Evolutionary conservation across 2,329 filamentous ascomycete species (phyloP), one percentile per base, ranked within the genome.

Genomic region (Drechmeria coniospora): DNA sequence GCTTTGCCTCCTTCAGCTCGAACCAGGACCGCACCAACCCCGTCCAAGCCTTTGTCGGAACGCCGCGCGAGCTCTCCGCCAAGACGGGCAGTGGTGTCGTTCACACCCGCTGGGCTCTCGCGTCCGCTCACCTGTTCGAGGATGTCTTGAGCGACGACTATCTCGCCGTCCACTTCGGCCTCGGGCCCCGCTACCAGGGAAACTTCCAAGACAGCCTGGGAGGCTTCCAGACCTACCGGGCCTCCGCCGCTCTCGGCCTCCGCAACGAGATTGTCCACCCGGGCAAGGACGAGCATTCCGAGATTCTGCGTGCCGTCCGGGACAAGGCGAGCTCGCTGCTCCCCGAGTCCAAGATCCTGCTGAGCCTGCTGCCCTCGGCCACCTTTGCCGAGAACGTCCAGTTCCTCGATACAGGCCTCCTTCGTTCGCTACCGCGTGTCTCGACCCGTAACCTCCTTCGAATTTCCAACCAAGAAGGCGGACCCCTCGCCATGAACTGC

Each of bases 131-230:
- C 49, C 59, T 98, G 5, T 84, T 94, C 36, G 79, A 87, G 32
- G 82, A 93, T 33, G 70, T 76, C 0, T 60, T 94, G 20, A 93
- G 83, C 33, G 87, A 95, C 45, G 90, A 98, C 50, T 69, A 92
- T 34, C 64, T 98, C 30, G 78, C 87, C 9, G 90, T 98, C 1
- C 82, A 93, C 43, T 82, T 79, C 47, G 80, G 86, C 27, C 73
- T 98, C 12, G 87, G 90, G 0, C 79, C 84, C 15, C 74, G 83
- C 26, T 98, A 98, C 42, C 77, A 83, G 45, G 90, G 90, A 11
- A 98, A 98, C 47, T 93, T 92, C 41, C 90, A 98, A 53, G 90
- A 98, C 46, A 90, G 83, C 40, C 65, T 98, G 10, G 90, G 92
- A 5, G 87, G 84, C 2, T 92, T 98, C 44, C 84, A 95, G 46